These are phyloP conservation scores for Monosporascus sp. DNA, from an alignment of 2,329 filamentous ascomycete genomes.

Conservation along the genomic window DNA sequence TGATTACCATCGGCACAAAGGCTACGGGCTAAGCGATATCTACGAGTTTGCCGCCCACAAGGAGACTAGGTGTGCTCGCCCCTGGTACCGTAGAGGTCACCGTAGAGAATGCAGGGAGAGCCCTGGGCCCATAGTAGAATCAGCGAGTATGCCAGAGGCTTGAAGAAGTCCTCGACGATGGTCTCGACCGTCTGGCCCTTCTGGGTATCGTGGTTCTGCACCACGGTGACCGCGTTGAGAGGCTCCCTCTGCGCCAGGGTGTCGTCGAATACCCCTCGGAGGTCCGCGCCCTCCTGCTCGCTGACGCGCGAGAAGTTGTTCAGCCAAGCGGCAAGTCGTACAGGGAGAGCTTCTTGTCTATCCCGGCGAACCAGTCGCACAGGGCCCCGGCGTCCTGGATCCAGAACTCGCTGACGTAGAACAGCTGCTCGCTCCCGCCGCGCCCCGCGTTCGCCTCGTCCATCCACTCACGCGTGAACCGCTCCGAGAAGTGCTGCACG, in stretches of 20 bases:
- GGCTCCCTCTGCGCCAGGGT: slow-evolving; percentile 46
- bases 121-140: slow-evolving; percentile 60
- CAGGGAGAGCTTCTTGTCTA: slow-evolving; percentile 53
- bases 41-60: slow-evolving; percentile 49
- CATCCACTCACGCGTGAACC: slow-evolving; percentile 26
- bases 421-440: slow-evolving; percentile 43
- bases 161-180: slow-evolving; percentile 61
- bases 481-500: slow-evolving; percentile 30
- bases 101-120: slow-evolving; percentile 65
- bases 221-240: slow-evolving; percentile 48
- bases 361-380: slow-evolving; percentile 49
- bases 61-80: slow-evolving; percentile 42
- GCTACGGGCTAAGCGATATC: slow-evolving; percentile 56
- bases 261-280: slow-evolving; percentile 61
- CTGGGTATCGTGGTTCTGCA: slow-evolving; percentile 67
- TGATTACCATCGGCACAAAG: slow-evolving; percentile 63
- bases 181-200: slow-evolving; percentile 40
- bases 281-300: slow-evolving; percentile 49
- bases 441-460: slow-evolving; percentile 15
- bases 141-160: slow-evolving; percentile 65
- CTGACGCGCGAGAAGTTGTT: slow-evolving; percentile 61
- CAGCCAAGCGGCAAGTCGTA: slow-evolving; percentile 66
- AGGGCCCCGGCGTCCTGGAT: slow-evolving; percentile 51
- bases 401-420: slow-evolving; percentile 69
- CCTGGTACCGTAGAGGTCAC: slow-evolving; percentile 61